Base-by-base conservation (phyloP, 208 protist species). In the Leishmania braziliensis region DNA sequence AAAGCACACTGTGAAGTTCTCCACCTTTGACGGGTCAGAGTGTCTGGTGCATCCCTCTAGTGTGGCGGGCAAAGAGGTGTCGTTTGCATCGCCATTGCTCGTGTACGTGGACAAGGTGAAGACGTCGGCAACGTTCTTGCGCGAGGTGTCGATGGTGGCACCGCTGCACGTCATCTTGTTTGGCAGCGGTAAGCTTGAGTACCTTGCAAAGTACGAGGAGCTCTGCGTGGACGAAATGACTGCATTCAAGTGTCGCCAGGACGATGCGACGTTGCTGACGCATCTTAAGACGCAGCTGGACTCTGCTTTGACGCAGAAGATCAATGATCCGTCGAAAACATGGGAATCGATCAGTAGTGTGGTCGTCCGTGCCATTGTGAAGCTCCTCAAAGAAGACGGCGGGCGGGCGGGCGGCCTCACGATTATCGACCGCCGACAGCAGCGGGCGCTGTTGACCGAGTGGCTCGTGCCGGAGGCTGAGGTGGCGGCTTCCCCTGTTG, bases 71-170 rank as follows among this genome's bases (percentile, higher is more conserved):
- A 89, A 90, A 63, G 92, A 92, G 65, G 90, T 83, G n/a, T 76
- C 89, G 8, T 95, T 95, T 62, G 56, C 83, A 18, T 93, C 94
- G 5, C 91, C 87, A 36, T 93, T 98, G 63, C 82, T 99, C 46
- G 93, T 99, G 4, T 99, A 98, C 90, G 88, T 97, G 75, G 97
- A 99, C 74, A 99, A 98, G 83, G 86, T 99, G 0, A 95, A 98
- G 83, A 99, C 98, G 1, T 97, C 92, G 10, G 87, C 85, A 66
- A 93, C 97, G 2, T 99, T 98, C 83, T 73, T 99, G 51, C 91
- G 97, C 26, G 93, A 99, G 75, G 91, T 96, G 26, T 98, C 93
- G 5, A 90, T 97, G 77, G 91, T 99, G 33, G 88, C 92, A 0
- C 96, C 96, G 23, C 91, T 98, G 70, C 94, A 98, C 60, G 84